Percentiles rank a stretch among this genome's conserved stretches.
Conservation (phyloP, 2,329 filamentous ascomycete genomes). For the Arachnopeziza araneosa region DNA sequence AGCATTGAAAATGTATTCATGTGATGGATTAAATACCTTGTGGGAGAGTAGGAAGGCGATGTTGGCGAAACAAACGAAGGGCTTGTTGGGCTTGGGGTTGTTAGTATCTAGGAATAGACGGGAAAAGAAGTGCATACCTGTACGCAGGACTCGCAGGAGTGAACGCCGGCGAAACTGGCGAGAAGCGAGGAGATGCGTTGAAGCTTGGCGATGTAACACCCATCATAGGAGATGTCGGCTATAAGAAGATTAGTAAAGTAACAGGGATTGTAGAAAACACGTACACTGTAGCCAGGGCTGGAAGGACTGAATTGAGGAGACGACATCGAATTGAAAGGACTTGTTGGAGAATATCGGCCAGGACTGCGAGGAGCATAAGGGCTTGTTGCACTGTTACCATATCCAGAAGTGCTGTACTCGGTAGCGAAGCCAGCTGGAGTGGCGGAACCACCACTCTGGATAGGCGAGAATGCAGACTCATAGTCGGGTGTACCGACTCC, state of each 20-base stretch:
- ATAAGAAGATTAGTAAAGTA: no score
- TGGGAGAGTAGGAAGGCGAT: constrained; percentile 5
- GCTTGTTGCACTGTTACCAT: constrained; percentile 53
- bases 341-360: constrained; percentile 65
- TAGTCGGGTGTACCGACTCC: constrained; percentile 49
- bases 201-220: constrained; percentile 47
- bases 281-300: background rate
- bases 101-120: no score
- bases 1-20: background rate
- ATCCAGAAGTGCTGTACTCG: constrained; percentile 45
- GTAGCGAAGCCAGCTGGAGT: constrained; percentile 58
- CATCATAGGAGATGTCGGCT: constrained; percentile 51
- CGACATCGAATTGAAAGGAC: constrained; percentile 42
- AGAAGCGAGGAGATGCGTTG: constrained; percentile 44
- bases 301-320: constrained; percentile 18
- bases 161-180: constrained; percentile 50
- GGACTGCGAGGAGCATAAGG: constrained; percentile 53
- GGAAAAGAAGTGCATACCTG: background rate
- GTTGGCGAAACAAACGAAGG: constrained; percentile 45
- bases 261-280: no score
- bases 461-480: constrained; percentile 67
- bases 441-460: constrained; percentile 69
- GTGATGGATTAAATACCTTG: background rate
- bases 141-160: constrained; percentile 31
- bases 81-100: constrained; percentile 25